Evolutionary conservation across 192 early-diverging fungal genomes (phyloP).

Genomic region (Haplosporangium gracile): DNA sequence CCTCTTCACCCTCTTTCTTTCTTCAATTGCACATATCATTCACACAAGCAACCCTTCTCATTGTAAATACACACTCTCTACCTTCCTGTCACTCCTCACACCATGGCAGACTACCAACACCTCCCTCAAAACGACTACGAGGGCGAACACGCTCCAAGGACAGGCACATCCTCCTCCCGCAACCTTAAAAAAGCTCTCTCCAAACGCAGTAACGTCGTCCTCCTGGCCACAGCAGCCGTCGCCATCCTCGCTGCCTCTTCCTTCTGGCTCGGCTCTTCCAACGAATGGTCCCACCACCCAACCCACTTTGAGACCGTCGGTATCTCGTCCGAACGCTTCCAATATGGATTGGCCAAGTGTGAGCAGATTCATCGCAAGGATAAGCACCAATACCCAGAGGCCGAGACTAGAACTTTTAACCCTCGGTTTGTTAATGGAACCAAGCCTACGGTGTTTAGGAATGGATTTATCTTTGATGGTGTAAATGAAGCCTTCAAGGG

Average conservation of each 20-base stretch:
- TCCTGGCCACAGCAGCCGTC: conserved; percentile 28
- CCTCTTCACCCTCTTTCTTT: neutral
- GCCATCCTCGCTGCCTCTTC: conserved; percentile 14
- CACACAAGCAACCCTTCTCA: neutral
- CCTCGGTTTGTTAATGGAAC: conserved; percentile 52
- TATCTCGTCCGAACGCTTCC: conserved; percentile 28
- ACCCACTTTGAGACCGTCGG: conserved; percentile 20
- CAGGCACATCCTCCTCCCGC: neutral
- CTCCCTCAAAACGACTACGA: conserved; percentile 26
- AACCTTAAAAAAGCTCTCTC: neutral
- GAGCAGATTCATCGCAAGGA: conserved; percentile 15
- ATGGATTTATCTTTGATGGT: conserved; percentile 69
- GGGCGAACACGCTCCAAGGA: neutral
- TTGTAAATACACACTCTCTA: neutral
- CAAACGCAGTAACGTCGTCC: conserved; percentile 7
- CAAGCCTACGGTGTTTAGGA: conserved; percentile 60
- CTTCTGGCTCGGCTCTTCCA: conserved; percentile 23
- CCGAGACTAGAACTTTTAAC: conserved; percentile 36
- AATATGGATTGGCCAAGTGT: conserved; percentile 36
- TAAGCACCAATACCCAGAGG: conserved; percentile 7
- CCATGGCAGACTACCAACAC: conserved; percentile 29
- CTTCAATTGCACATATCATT: neutral
- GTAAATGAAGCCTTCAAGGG: conserved; percentile 25
- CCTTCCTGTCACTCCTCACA: neutral
- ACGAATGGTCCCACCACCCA: conserved; percentile 12